A percentile compares a stretch with the other conserved stretches of the same genome.
These are phyloP conservation scores for Closterium sp. DNA, from an alignment of 139 green algal genomes.

Conservation along the genomic window DNA sequence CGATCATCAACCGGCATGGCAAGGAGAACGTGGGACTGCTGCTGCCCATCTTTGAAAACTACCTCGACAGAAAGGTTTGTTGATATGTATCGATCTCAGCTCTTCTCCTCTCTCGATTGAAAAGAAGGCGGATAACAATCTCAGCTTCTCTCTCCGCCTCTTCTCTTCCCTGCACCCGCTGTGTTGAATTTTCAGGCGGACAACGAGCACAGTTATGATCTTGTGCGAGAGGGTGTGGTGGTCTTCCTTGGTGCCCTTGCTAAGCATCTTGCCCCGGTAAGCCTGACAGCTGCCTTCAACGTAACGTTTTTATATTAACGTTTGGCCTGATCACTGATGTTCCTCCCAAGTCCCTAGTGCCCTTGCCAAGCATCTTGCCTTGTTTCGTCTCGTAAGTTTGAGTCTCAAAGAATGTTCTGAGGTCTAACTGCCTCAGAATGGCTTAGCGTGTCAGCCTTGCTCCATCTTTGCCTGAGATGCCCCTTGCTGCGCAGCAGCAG, in stretches of 20 bases:
- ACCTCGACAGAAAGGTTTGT: constrained; percentile 67
- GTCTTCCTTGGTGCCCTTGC: constrained; percentile 90
- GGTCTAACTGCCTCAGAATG: no score
- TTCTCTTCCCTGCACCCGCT: neutral
- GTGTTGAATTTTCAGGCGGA: constrained; percentile 2
- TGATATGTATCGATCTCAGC: no score
- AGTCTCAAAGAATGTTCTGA: no score
- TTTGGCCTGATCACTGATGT: no score
- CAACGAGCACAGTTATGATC: constrained; percentile 74
- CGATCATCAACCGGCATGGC: constrained; percentile 76
- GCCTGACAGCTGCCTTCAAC: neutral
- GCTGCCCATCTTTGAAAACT: constrained; percentile 86
- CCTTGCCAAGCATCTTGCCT: constrained; percentile 76
- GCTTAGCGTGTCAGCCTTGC: no score
- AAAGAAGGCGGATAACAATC: constrained; percentile 55
- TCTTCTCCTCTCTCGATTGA: no score
- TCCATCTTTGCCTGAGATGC: no score
- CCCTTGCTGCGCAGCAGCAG: no score
- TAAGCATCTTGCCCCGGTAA: constrained; percentile 65
- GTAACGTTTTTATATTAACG: no score
- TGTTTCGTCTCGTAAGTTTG: constrained; percentile 7
- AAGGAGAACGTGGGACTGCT: constrained; percentile 59
- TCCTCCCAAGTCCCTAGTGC: constrained; percentile 92
- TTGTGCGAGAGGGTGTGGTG: constrained; percentile 84
- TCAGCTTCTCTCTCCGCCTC: constrained; percentile 31